phyloP scores from a whole-genome alignment of 768 basidiomycete species.

The Mycena sanguinolenta region DNA sequence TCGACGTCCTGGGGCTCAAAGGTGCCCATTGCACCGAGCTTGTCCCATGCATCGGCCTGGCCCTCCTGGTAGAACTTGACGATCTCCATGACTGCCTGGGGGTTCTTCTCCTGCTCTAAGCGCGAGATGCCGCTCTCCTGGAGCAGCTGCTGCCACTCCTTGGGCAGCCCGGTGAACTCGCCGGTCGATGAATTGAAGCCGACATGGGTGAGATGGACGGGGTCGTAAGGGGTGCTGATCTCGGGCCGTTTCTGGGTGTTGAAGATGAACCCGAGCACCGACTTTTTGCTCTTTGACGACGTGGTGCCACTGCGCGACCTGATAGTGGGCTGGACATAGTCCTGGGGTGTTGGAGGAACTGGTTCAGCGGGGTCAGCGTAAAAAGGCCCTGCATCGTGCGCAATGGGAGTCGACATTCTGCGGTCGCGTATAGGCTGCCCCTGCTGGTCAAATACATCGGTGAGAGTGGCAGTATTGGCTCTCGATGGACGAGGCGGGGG shows the following conservation, averaged over 20 bases:
- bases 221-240: constrained; percentile 98
- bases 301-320: constrained; percentile 65
- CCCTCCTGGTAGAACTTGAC: constrained; percentile 98
- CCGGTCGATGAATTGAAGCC: constrained; percentile 99
- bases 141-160: constrained; percentile 98
- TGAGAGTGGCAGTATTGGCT: constrained; percentile 86
- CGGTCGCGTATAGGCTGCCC: constrained; percentile 54
- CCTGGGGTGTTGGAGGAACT: constrained; percentile 38
- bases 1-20: constrained; percentile 45
- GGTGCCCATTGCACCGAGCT: constrained; percentile 75
- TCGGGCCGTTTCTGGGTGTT: constrained; percentile 83
- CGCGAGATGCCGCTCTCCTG: constrained; percentile 96
- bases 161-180: constrained; percentile 97
- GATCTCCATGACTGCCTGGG: constrained; percentile 97
- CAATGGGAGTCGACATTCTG: constrained; percentile 65
- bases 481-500: constrained; percentile 87
- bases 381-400: constrained; percentile 55
- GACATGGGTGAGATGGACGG: constrained; percentile 98
- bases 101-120: constrained; percentile 96
- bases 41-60: constrained; percentile 86
- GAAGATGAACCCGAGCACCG: constrained; percentile 85
- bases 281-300: constrained; percentile 66
- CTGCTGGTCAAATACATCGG: constrained; percentile 76
- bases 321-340: constrained; percentile 40
- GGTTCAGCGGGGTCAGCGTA: constrained; percentile 56